Conservation (phyloP, 225 moss, liverwort and hornwort genomes). For the Anthoceros angustus region DNA sequence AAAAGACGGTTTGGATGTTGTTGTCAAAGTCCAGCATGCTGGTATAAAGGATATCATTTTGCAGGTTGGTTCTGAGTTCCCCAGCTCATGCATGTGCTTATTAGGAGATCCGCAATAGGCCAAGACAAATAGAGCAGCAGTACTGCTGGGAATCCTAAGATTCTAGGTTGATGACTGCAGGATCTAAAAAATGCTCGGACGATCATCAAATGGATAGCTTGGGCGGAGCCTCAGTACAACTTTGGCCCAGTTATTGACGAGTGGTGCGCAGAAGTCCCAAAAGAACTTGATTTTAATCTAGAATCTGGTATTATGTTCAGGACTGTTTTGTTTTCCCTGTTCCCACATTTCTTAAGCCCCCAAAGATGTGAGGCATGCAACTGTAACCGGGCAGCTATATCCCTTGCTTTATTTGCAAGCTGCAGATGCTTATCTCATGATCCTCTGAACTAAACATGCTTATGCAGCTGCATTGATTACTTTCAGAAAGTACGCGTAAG, state of each 20-base stretch:
- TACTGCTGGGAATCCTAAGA: no score
- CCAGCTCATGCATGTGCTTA: no score
- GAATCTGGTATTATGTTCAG: slow-evolving; percentile 51
- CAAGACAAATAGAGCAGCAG: no score
- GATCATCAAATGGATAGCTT: slow-evolving; percentile 86
- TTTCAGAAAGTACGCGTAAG: slow-evolving; percentile 62
- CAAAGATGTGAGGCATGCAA: background rate
- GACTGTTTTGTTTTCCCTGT: no score
- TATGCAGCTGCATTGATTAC: background rate
- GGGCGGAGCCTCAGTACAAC: slow-evolving; percentile 92
- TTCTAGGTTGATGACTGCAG: slow-evolving; percentile 15
- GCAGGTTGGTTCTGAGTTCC: slow-evolving; percentile 57
- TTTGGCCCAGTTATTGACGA: slow-evolving; percentile 97
- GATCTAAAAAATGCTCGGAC: slow-evolving; percentile 80
- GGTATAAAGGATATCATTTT: slow-evolving; percentile 73
- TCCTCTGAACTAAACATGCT: background rate
- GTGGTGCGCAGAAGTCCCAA: slow-evolving; percentile 96
- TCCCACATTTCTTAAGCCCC: no score
- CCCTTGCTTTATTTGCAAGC: background rate
- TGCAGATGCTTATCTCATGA: background rate
- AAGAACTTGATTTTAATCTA: slow-evolving; percentile 76
- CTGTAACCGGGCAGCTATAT: background rate
- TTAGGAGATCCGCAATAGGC: no score
- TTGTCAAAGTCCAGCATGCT: slow-evolving; percentile 81
- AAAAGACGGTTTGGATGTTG: slow-evolving; percentile 60